phyloP scores from a whole-genome alignment of 768 basidiomycete species.

The Clathrus columnatus region DNA sequence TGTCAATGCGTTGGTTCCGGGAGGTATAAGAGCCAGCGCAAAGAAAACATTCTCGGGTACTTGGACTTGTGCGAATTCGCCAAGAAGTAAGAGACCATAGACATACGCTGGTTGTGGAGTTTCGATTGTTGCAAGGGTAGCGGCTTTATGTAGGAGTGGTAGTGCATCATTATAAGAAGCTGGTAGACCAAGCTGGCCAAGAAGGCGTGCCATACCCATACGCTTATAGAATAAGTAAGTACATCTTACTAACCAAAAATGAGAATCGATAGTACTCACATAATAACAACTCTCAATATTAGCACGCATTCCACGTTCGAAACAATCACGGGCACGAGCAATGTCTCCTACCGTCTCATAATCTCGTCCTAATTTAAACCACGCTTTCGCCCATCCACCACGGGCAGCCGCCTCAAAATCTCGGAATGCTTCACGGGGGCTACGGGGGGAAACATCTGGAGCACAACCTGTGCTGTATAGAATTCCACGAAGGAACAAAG shows the following conservation, averaged over 20 bases:
- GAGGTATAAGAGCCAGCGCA: slow-evolving; percentile 34
- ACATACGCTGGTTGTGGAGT: slow-evolving; percentile 85
- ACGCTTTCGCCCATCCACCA: slow-evolving; percentile 67
- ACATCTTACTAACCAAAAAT: slow-evolving; percentile 8
- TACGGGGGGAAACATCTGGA: slow-evolving; percentile 53
- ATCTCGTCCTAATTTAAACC: slow-evolving; percentile 87
- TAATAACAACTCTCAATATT: slow-evolving; percentile 77
- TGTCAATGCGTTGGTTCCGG: slow-evolving; percentile 35
- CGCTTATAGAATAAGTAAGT: slow-evolving; percentile 38
- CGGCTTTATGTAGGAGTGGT: slow-evolving; percentile 68
- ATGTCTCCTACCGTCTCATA: slow-evolving; percentile 84
- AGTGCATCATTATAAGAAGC: slow-evolving; percentile 49
- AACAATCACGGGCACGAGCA: slow-evolving; percentile 71
- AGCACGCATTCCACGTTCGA: slow-evolving; percentile 68
- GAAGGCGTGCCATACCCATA: slow-evolving; percentile 85
- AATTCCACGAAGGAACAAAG: slow-evolving; percentile 66
- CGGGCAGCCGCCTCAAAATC: slow-evolving; percentile 83
- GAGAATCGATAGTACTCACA: slow-evolving; percentile 40
- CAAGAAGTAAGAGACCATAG: slow-evolving; percentile 77
- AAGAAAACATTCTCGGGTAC: slow-evolving; percentile 24
- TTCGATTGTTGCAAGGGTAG: slow-evolving; percentile 62
- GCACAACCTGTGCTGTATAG: slow-evolving; percentile 66
- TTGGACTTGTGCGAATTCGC: slow-evolving; percentile 66
- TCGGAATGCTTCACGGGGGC: slow-evolving; percentile 74
- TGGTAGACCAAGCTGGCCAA: slow-evolving; percentile 73